Base-by-base conservation (phyloP, 1,284 basidiomycete species). In the Mycena citricolor region DNA sequence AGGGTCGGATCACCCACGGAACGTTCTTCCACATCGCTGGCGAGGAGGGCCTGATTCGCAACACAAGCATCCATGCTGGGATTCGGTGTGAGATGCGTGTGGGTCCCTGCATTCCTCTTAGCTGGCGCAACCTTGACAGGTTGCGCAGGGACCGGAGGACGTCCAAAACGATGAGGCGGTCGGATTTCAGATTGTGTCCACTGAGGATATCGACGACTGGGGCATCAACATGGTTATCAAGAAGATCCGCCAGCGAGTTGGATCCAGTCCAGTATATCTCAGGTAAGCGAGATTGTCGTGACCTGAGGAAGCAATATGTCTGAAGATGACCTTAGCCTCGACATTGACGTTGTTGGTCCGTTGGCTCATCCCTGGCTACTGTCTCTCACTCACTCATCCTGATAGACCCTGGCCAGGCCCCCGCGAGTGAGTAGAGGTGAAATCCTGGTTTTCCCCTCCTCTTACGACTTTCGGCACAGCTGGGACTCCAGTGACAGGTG, bases 231-330 rank as follows among this genome's bases (percentile, higher is more conserved):
- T 19, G 8, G 28, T 87, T 50, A 80, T 86, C 55, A 73, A 82
- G 57, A 83, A 79, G 58, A 86, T 88, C 42, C 73, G 81, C 12
- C 73, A 83, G 40, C 79, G 77, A 5, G 82, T 89, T 7, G 86
- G 85, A 13, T 65, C 76, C 52, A 64, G 57, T 36, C 85, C 86
- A 0, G 85, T 84, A 11, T 89, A 88, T 61, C 69, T 88, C 4
- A 49, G 47, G 45, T 47, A 26, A 8, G 31, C 32, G 36, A 23
- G 20, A 14, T 12, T 26, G 11, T n/a, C 30, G 14, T 13, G 11
- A 5, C 26, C 29, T 30, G 21, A 32, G 14, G n/a, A 32, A 16
- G 24, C 36, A 23, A 45, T 19, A 20, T 8, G n/a, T 22, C 16
- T 17, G 4, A 16, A 12, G 32, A 10, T 8, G 8, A 21, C 2